Evolutionary conservation across 768 basidiomycete species (phyloP).

Genomic region (Suillus bovinus): DNA sequence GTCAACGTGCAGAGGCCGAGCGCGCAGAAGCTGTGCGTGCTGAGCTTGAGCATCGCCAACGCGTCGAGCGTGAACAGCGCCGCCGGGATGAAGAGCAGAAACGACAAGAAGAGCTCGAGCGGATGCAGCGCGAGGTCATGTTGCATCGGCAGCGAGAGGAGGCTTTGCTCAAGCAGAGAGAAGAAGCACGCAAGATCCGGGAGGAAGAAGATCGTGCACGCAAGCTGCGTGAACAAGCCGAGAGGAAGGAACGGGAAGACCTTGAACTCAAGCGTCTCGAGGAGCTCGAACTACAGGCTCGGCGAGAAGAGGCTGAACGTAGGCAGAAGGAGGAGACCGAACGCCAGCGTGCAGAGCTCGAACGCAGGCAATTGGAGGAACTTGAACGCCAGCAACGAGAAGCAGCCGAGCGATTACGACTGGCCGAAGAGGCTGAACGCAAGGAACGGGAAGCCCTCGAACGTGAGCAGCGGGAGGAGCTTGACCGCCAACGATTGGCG

Average conservation of each 20-base stretch:
- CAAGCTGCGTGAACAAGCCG: slow-evolving; percentile 3
- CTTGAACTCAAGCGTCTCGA: slow-evolving; percentile 10
- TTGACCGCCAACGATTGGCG: neutral
- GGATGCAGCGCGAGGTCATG: slow-evolving; percentile 42
- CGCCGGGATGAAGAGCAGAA: slow-evolving; percentile 5
- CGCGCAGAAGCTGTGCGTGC: neutral
- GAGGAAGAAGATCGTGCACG: slow-evolving; percentile 5
- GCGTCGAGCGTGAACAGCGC: slow-evolving; percentile 2
- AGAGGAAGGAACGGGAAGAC: slow-evolving; percentile 14
- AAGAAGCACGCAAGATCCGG: slow-evolving; percentile 9
- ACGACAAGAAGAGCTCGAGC: slow-evolving; percentile 47
- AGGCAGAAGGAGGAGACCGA: slow-evolving; percentile 15
- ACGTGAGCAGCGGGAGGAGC: neutral
- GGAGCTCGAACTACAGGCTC: slow-evolving; percentile 1
- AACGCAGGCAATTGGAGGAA: slow-evolving; percentile 12
- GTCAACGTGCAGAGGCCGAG: slow-evolving; percentile 1
- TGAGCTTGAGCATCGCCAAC: slow-evolving; percentile 1
- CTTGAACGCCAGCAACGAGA: slow-evolving; percentile 10
- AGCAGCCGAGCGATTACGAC: slow-evolving; percentile 10
- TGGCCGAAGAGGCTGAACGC: slow-evolving; percentile 5
- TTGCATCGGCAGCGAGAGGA: slow-evolving; percentile 11
- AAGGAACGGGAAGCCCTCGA: neutral
- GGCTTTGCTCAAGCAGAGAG: slow-evolving; percentile 10
- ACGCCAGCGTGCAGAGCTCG: slow-evolving; percentile 24
- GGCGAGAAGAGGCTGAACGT: slow-evolving; percentile 9